Conservation (phyloP, 768 basidiomycete species). For the Boletus sp. region DNA sequence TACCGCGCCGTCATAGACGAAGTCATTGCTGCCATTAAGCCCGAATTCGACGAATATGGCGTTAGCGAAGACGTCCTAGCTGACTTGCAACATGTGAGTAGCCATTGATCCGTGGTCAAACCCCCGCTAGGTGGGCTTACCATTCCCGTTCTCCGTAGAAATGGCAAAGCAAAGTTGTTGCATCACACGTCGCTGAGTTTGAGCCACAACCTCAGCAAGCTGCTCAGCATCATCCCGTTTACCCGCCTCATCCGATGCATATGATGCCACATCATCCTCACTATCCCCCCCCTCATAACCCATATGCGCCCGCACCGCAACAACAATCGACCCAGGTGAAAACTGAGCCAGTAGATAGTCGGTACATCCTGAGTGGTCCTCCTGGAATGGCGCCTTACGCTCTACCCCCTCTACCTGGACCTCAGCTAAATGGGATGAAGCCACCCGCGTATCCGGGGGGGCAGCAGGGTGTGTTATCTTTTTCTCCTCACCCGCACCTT, state of each 20-base stretch:
- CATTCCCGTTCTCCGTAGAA: conserved; percentile 51
- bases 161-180: conserved; percentile 95
- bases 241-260: conserved; percentile 62
- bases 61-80: conserved; percentile 88
- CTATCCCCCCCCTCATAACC: conserved; percentile 50
- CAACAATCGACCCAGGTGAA: conserved; percentile 55
- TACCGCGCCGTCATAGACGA: conserved; percentile 97
- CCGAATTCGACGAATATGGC: conserved; percentile 96
- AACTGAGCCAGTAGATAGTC: conserved; percentile 67
- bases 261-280: conserved; percentile 57
- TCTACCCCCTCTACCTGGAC: conserved; percentile 63
- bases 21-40: conserved; percentile 82
- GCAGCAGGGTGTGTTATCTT: conserved; percentile 58
- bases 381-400: conserved; percentile 47
- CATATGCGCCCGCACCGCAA: conserved; percentile 42
- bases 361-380: conserved; percentile 57
- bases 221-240: conserved; percentile 48
- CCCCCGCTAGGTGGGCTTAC: conserved; percentile 9
- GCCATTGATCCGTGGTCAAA: conserved; percentile 11
- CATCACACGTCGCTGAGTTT: conserved; percentile 95
- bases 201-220: conserved; percentile 55
- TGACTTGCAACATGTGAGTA: conserved; percentile 83
- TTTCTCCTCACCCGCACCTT: conserved; percentile 39
- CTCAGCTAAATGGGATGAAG: conserved; percentile 56
- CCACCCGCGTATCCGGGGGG: conserved; percentile 53